Conservation (phyloP, 108 stramenopile genomes). For the Skeletonema potamos region DNA sequence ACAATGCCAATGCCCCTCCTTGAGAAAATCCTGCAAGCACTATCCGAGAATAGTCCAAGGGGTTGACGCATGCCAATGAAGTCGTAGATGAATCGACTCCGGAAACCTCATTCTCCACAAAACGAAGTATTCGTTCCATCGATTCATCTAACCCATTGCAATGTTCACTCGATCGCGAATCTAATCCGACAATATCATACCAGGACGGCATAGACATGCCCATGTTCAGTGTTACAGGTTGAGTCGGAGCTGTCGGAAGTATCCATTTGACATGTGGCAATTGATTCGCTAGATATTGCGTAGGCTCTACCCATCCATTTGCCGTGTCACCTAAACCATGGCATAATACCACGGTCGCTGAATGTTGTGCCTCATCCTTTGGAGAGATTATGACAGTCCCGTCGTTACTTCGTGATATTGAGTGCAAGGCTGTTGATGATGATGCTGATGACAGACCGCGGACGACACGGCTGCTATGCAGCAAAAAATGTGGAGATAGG, state of each 20-base stretch:
- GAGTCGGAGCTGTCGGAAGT: conserved; percentile 49
- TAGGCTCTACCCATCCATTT: conserved; percentile 55
- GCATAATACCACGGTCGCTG: conserved; percentile 53
- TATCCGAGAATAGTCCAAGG: conserved; percentile 42
- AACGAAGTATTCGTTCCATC: conserved; percentile 6
- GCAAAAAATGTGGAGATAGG: conserved; percentile 8
- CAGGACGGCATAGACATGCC: conserved; percentile 48
- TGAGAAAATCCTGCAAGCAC: conserved; percentile 69
- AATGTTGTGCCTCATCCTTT: conserved; percentile 12
- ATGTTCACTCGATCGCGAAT: conserved; percentile 32
- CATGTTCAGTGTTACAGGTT: conserved; percentile 47
- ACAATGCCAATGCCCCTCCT: conserved; percentile 64
- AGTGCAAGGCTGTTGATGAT: conserved; percentile 3
- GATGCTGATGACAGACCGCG: conserved; percentile 9
- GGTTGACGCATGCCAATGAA: background rate
- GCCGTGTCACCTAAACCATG: conserved; percentile 72
- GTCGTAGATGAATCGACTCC: background rate
- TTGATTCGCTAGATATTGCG: conserved; percentile 30
- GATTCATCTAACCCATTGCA: conserved; percentile 60
- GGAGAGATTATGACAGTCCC: conserved; percentile 29
- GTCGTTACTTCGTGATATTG: conserved; percentile 9
- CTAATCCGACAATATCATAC: conserved; percentile 52
- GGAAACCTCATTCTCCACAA: conserved; percentile 31
- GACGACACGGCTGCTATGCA: background rate
- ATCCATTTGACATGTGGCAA: conserved; percentile 45